Evolutionary conservation across 2,329 filamentous ascomycete genomes (phyloP).

Genomic region (Trichoderma arundinaceum): DNA sequence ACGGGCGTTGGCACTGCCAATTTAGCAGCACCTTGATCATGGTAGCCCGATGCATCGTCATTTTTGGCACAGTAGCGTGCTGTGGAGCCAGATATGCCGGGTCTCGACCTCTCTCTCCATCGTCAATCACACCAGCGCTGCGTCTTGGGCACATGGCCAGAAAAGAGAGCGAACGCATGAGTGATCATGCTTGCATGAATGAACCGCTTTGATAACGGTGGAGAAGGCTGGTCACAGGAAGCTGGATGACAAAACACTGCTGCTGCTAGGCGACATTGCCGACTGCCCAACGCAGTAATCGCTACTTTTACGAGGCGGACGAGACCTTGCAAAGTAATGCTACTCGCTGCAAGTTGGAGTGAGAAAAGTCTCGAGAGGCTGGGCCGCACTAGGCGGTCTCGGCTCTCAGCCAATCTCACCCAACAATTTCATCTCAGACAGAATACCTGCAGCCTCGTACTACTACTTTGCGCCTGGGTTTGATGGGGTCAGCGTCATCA

Average conservation of each 20-base stretch:
- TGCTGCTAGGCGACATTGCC: too few species aligned
- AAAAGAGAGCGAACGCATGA: background rate
- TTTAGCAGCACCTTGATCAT: background rate
- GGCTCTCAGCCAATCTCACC: slow-evolving; percentile 10
- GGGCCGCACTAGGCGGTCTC: slow-evolving; percentile 17
- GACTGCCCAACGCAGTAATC: too few species aligned
- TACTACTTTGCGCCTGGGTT: background rate
- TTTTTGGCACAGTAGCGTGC: background rate
- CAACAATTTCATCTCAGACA: slow-evolving; percentile 12
- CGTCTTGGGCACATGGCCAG: background rate
- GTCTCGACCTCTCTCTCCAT: background rate
- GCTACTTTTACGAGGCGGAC: too few species aligned
- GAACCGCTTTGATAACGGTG: slow-evolving; percentile 24
- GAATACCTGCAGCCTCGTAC: background rate
- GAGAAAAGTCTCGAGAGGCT: background rate
- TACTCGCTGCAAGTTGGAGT: background rate
- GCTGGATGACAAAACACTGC: slow-evolving; percentile 1
- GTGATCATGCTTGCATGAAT: slow-evolving; percentile 11
- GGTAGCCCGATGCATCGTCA: background rate
- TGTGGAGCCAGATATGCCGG: slow-evolving; percentile 1
- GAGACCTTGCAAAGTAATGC: background rate
- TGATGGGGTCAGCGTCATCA: background rate
- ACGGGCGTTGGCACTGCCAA: background rate
- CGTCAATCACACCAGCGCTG: slow-evolving; percentile 14
- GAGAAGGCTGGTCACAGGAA: slow-evolving; percentile 9